These are phyloP conservation scores for Gossypium bickii DNA, from an alignment of 345 rosid species.

Conservation along the genomic window DNA sequence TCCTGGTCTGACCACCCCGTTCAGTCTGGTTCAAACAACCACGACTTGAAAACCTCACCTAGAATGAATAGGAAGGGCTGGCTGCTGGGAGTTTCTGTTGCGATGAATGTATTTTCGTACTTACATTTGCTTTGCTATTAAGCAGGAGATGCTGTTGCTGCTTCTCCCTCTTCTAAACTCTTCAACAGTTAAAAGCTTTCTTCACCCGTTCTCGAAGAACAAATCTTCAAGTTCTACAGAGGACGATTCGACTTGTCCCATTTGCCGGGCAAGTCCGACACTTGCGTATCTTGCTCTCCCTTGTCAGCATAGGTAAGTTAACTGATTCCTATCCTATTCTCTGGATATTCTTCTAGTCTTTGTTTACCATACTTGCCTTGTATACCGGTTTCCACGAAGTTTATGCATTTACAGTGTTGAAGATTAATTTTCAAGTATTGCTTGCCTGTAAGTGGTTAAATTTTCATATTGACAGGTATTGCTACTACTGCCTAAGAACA, in stretches of 20 bases:
- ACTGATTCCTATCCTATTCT: slow-evolving; percentile 1
- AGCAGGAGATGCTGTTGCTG: slow-evolving; percentile 90
- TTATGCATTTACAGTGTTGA: neutral
- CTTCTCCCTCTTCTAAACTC: slow-evolving; percentile 99
- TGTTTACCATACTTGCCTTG: neutral
- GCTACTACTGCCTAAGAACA: slow-evolving; percentile 87
- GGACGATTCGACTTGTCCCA: slow-evolving; percentile 68
- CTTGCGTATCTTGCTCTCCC: slow-evolving; percentile 90
- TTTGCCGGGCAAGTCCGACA: slow-evolving; percentile 74
- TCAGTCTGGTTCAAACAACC: too few relatives aligned
- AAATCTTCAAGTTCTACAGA: slow-evolving; percentile 53
- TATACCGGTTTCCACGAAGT: too few relatives aligned
- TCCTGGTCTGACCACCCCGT: rapidly evolving
- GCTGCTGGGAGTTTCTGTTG: neutral
- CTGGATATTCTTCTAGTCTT: neutral
- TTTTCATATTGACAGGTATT: slow-evolving; percentile 61
- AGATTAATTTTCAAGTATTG: neutral
- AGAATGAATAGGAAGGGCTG: neutral
- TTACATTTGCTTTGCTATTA: slow-evolving; percentile 7
- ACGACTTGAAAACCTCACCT: neutral
- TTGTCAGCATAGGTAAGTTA: slow-evolving; percentile 81
- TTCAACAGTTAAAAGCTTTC: slow-evolving; percentile 63
- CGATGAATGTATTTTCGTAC: neutral
- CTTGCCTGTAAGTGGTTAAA: neutral
- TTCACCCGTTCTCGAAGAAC: slow-evolving; percentile 80